Percentiles rank a stretch among this genome's conserved stretches.
These are phyloP conservation scores for Stagonosporopsis chrysanthemi DNA, from an alignment of 2,329 filamentous ascomycete genomes.

Conservation along the genomic window DNA sequence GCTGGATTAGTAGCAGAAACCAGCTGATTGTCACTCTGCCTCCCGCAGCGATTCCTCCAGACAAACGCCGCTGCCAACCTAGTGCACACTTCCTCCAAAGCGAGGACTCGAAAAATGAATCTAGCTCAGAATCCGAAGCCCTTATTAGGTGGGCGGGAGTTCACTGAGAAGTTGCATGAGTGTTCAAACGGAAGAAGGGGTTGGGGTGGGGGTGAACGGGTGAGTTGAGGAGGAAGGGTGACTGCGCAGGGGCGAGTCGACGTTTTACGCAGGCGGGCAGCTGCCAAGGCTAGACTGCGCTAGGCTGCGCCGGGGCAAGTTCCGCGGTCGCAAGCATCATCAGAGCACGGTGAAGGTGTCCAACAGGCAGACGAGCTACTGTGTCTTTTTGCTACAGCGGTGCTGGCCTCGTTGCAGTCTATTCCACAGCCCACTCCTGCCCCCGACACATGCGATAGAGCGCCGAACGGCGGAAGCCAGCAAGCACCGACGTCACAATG, in stretches of 20 bases:
- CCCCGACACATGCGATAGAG: conserved; percentile 34
- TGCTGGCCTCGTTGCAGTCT: not conserved
- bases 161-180: conserved; percentile 49
- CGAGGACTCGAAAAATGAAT: conserved; percentile 41
- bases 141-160: conserved; percentile 49
- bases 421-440: not conserved
- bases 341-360: conserved; percentile 14
- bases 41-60: conserved; percentile 36
- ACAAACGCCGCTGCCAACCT: conserved; percentile 43
- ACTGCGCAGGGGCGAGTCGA: conserved; percentile 32
- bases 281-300: conserved; percentile 30
- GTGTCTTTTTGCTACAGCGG: conserved; percentile 23
- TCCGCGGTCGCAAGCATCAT: conserved; percentile 19
- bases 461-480: conserved; percentile 36
- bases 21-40: conserved; percentile 43
- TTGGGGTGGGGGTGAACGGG: conserved; percentile 25
- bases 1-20: conserved; percentile 47
- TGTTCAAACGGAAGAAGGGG: conserved; percentile 41
- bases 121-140: conserved; percentile 49
- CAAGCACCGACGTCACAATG: conserved; percentile 35
- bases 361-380: conserved; percentile 29
- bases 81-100: conserved; percentile 43
- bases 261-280: conserved; percentile 31
- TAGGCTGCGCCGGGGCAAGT: conserved; percentile 29
- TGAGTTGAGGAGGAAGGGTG: conserved; percentile 37